Percentiles rank a stretch among this genome's conserved stretches.
Conservation (phyloP, 805 yeast genomes). For the Metschnikowia vanudenii region DNA sequence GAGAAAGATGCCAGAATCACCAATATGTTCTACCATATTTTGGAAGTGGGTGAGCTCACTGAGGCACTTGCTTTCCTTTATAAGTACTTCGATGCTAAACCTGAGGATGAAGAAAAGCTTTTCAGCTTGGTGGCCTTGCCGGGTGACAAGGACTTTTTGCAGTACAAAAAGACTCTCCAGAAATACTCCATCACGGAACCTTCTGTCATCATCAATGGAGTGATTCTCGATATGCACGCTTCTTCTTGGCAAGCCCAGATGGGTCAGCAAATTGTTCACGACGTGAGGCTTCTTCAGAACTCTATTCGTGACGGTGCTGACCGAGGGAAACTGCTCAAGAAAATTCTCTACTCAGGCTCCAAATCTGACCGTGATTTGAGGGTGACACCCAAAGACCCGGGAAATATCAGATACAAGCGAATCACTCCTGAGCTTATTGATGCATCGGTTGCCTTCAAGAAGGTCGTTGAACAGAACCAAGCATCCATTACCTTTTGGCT, state of each 20-base stretch:
- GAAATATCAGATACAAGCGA: conserved; percentile 31
- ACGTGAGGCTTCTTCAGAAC: conserved; percentile 38
- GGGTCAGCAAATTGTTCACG: conserved; percentile 54
- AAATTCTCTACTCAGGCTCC: conserved; percentile 44
- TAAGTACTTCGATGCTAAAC: conserved; percentile 31
- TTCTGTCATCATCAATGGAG: conserved; percentile 70
- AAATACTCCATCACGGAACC: conserved; percentile 45
- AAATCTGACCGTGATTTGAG: conserved; percentile 44
- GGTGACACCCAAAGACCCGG: conserved; percentile 35
- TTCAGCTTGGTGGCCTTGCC: conserved; percentile 21
- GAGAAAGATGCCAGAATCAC: conserved; percentile 31
- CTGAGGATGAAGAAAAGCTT: conserved; percentile 26
- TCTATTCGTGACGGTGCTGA: conserved; percentile 26
- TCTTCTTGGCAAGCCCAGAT: conserved; percentile 55
- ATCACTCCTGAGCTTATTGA: conserved; percentile 27
- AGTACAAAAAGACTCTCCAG: conserved; percentile 24
- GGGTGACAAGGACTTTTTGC: conserved; percentile 17
- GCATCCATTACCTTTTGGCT: conserved; percentile 55
- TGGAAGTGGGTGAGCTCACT: conserved; percentile 27
- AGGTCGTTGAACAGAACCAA: conserved; percentile 15
- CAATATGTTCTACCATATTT: conserved; percentile 33
- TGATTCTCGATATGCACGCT: conserved; percentile 49
- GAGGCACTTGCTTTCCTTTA: conserved; percentile 43
- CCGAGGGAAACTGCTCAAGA: conserved; percentile 32
- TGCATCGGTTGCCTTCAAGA: conserved; percentile 23